Evolutionary conservation across 371 early-diverging fungal genomes (phyloP).

Genomic region (Massospora cicadina): DNA sequence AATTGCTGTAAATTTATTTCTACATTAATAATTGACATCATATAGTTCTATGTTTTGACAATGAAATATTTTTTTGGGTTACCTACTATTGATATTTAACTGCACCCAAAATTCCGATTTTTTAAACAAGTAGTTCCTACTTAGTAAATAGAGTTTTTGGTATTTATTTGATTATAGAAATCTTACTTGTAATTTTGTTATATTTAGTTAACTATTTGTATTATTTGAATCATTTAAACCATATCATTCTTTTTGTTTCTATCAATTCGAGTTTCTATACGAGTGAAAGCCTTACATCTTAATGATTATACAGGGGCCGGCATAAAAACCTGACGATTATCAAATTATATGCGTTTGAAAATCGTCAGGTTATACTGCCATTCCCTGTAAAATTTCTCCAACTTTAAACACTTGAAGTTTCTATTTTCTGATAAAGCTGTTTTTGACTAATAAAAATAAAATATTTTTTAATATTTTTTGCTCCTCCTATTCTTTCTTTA

Average conservation of each 20-base stretch:
- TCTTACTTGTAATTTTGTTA: background rate
- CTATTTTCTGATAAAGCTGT: background rate
- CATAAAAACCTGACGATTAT: background rate
- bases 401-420: background rate
- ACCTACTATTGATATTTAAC: too few species aligned
- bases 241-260: background rate
- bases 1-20: background rate
- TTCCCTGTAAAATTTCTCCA: too few species aligned
- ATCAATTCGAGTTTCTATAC: background rate
- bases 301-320: background rate
- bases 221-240: background rate
- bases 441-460: background rate
- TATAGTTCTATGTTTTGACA: background rate
- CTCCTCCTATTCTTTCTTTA: background rate
- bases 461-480: background rate
- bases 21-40: background rate
- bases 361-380: background rate
- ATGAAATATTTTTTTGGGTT: background rate
- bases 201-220: background rate
- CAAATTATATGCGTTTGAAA: background rate
- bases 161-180: background rate
- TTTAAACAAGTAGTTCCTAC: too few species aligned
- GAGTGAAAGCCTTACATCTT: background rate
- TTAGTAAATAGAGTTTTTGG: background rate
- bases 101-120: too few species aligned